Conservation (phyloP, 257 asterid species). For the Orobanche coerulescens region DNA sequence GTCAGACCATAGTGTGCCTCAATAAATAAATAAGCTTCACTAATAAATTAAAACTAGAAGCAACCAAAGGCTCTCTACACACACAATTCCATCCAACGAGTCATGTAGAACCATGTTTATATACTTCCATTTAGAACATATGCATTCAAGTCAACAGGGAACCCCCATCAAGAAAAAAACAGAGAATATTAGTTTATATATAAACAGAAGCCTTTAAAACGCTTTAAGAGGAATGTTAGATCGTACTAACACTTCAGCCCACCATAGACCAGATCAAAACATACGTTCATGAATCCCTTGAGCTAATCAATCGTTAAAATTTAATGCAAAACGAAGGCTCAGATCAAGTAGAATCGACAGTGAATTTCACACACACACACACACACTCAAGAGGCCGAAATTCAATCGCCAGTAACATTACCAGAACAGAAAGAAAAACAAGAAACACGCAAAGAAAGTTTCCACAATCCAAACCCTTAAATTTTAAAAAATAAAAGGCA, state of each 20-base stretch:
- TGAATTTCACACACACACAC: background rate
- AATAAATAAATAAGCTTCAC: background rate
- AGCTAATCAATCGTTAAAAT: background rate
- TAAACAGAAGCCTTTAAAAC: background rate
- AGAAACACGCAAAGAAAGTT: background rate
- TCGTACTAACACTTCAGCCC: background rate
- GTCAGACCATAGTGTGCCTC: too few species aligned
- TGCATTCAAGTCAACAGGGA: background rate
- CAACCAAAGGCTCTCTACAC: background rate
- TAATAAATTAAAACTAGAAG: background rate
- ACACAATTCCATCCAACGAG: background rate
- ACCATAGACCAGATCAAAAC: slow-evolving; percentile 4
- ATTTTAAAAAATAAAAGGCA: background rate
- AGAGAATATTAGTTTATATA: background rate
- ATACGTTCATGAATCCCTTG: background rate
- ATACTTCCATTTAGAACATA: background rate
- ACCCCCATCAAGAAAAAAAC: background rate
- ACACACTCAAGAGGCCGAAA: background rate
- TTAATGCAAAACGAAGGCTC: background rate
- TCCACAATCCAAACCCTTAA: slow-evolving; percentile 1
- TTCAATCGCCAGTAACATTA: background rate
- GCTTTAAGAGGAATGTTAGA: background rate
- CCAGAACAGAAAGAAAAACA: background rate
- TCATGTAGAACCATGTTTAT: background rate
- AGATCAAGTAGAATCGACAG: slow-evolving; percentile 3